Conservation (phyloP, 164 flowering plant genomes). For the Liriodendron chinense region DNA sequence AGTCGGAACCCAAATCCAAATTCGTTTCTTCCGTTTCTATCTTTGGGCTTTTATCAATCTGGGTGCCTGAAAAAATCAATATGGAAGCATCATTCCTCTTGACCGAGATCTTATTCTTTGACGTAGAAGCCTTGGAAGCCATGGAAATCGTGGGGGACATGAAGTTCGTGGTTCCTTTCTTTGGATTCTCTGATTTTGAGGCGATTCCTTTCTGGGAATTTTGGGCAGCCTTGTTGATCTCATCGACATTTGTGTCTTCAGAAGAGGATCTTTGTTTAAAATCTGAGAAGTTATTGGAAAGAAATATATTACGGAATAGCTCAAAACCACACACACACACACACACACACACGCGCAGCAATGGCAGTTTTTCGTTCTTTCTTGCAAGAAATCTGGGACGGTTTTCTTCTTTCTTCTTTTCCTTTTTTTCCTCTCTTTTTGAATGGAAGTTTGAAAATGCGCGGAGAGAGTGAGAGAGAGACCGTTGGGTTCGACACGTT, state of each 20-base stretch:
- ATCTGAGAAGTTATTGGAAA: too few relatives aligned
- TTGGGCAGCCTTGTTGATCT: too few relatives aligned
- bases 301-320: too few relatives aligned
- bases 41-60: neutral
- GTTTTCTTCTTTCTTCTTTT: neutral
- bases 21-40: neutral
- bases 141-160: slow-evolving; percentile 46
- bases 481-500: too few relatives aligned
- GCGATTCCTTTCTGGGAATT: neutral
- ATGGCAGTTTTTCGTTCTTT: neutral
- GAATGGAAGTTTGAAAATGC: too few relatives aligned
- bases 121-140: slow-evolving; percentile 27
- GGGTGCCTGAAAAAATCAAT: slow-evolving; percentile 1
- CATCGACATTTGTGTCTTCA: too few relatives aligned
- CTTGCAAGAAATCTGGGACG: neutral
- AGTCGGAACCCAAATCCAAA: neutral
- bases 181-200: slow-evolving; percentile 13
- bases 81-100: slow-evolving; percentile 33
- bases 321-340: neutral
- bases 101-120: slow-evolving; percentile 39
- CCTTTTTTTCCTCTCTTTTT: too few relatives aligned
- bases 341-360: too few relatives aligned
- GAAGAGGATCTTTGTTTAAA: neutral
- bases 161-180: slow-evolving; percentile 27
- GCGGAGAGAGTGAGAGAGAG: too few relatives aligned